These are phyloP conservation scores for Bolboschoenus planiculmis DNA, from an alignment of 176 grass and related monocot genomes.

Conservation along the genomic window DNA sequence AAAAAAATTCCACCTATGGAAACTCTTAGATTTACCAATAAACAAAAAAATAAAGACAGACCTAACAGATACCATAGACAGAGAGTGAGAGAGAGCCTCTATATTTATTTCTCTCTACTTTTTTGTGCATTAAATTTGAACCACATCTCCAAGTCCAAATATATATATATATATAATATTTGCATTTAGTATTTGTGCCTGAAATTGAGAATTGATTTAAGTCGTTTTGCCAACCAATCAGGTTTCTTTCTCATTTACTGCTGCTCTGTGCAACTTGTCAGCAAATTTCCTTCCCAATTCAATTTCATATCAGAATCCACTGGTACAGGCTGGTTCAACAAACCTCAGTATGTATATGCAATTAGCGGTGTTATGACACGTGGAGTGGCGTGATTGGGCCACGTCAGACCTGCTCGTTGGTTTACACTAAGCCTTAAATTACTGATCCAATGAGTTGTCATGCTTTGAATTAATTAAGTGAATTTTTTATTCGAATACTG, in stretches of 20 bases:
- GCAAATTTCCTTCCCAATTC: too few species aligned
- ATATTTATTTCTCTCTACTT: neutral
- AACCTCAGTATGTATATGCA: too few species aligned
- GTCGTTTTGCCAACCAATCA: neutral
- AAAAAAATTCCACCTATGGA: neutral
- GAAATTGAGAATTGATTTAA: neutral
- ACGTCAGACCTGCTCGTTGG: neutral
- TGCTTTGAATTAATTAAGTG: neutral
- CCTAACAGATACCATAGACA: neutral
- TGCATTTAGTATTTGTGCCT: neutral
- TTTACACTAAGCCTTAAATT: neutral
- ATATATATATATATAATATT: too few species aligned
- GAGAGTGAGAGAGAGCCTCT: neutral
- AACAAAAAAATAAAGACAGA: neutral
- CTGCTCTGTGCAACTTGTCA: neutral
- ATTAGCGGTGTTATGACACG: too few species aligned
- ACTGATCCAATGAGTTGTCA: neutral
- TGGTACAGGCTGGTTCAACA: neutral
- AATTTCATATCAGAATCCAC: neutral
- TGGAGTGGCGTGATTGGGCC: neutral
- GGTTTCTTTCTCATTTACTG: neutral
- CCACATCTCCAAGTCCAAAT: neutral
- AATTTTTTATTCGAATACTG: neutral
- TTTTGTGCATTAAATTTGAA: conserved; percentile 7
- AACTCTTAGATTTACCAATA: too few species aligned